Evolutionary conservation across 2,329 filamentous ascomycete species (phyloP), one percentile per base, ranked within the genome.

Genomic region (Ascochyta lentis): DNA sequence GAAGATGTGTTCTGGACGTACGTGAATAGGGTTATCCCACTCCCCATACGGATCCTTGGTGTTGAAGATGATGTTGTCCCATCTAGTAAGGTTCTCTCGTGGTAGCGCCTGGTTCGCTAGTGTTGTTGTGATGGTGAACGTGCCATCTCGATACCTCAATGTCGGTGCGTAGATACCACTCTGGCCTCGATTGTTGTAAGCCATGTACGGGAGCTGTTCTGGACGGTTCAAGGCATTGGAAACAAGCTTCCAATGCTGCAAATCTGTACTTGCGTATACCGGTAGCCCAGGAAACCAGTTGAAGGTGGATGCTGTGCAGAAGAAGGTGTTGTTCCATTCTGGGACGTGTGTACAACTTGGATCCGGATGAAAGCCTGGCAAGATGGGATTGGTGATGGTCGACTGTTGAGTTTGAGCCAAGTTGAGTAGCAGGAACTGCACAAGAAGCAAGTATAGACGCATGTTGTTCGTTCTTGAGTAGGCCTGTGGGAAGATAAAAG

Each of bases 341-440:
- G 69, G 62, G 6, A 81, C 76, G 37, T 76, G 73, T 22, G 78
- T 73, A 53, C 79, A 79, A 40, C 74, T 78, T 1, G 79, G 79
- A 56, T 81, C 79, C 0, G 79, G 76, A 46, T 79, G 72, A 48
- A 77, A 82, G 12, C 79, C 80, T 4, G 80, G 76, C 3, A 82
- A 60, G 24, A 81, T 77, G 1, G 79, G 80, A 60, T 82, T 82
- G 24, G 38, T 52, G 27, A 46, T 51, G 2, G 43, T 49, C n/a
- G 29, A 34, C 5, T 45, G 42, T 19, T 34, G 29, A 10, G 31
- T 31, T n/a, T 34, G 19, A 35, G 6, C 41, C 6, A 31, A 6
- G 8, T 13, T 33, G 9, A 31, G 27, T 5, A 24, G 13, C 19
- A 39, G 16, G 12, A 6, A 22, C 12, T 23, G 26, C 29, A 33